Base-by-base conservation (phyloP, 257 asterid genomes). In the Cinchona pubescens region DNA sequence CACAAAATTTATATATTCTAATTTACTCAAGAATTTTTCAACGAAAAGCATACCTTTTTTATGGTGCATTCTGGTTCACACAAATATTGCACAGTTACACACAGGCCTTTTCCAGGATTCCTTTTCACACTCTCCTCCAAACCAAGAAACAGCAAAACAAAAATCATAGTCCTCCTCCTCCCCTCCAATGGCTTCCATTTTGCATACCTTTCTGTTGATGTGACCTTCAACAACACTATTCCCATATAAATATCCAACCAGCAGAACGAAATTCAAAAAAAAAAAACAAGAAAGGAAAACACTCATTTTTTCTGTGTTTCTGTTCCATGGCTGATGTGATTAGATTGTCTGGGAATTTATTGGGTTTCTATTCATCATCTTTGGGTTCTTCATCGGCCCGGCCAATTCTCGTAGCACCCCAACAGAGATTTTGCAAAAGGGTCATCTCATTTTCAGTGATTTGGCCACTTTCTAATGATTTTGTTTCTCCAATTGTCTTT, bases 321-420 rank as follows among this genome's bases (percentile, higher is more conserved):
- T 66, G 75, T 86, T 81, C 76, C 78, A 90, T 88, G 96, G 97
- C 92, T 68, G 96, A 87, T 83, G 87, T 77, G 73, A 71, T 86
- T 67, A 78, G 86, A 67, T 68, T 88, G 11, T 84, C 84, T 69
- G 78, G 79, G 67, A 86, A 85, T 76, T 88, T 90, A 78, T 71
- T 84, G 32, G 76, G 88, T 46, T 84, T 83, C 82, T 86, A 85
- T 69, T 85, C 85, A 51, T 88, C 96, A 1, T 67, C 72, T 74
- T 65, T 82, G 78, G 81, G 79, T 79, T 81, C 88, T 78, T 76
- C 81, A 14, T n/a, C n/a, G n/a, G n/a, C n/a, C n/a, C 88, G 75
- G 74, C 82, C 87, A 76, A 68, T 82, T 76, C 67, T 71, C 67
- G 71, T 67, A 8, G 85, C 87, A 34, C 76, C 78, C 55, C 73